Evolutionary conservation across 1,284 basidiomycete genomes (phyloP), one percentile per base, ranked within the genome.

Genomic region (Cryptococcus jaspeensis): DNA sequence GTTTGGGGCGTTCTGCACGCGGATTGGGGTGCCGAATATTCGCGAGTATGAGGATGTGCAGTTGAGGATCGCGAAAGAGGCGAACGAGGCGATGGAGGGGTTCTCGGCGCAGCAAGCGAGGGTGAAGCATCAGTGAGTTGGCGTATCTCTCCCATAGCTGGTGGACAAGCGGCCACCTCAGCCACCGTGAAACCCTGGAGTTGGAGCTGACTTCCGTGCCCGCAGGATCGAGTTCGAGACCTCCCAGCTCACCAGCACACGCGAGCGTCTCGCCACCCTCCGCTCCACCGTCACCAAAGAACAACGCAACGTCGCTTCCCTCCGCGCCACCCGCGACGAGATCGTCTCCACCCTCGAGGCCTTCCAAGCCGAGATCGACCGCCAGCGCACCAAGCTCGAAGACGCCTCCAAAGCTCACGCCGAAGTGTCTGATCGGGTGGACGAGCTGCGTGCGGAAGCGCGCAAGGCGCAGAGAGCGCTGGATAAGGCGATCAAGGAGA

Each of bases 41-140:
- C 86, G 95, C 43, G 92, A 96, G 62, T 99, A 97, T 74, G 95
- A 99, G 77, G 88, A 92, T 71, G 85, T 89, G 18, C 93, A 97
- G 70, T 81, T 98, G 35, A 90, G 88, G 72, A 83, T 90, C 22
- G 90, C 90, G 1, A 86, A 92, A 71, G 87, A 90, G 65, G 92
- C 93, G 75, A 89, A 84, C 69, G 90, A 90, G 64, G 90, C 90
- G 2, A 81, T 90, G 55, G 79, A 94, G 62, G 83, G 88, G 52
- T 96, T 87, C 70, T 87, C 93, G 60, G 88, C 87, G 12, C 92
- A 97, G 74, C 88, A 94, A 55, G 88, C 90, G 2, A 84, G 94
- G 20, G 80, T 97, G 50, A 86, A 83, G 3, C 90, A 96, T 76
- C 90, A 93, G 91, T 92, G 73, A 56, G 88, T 80, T 32, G 20